Evolutionary conservation across 2,329 filamentous ascomycete species (phyloP).

Genomic region (Trichoderma harzianum): DNA sequence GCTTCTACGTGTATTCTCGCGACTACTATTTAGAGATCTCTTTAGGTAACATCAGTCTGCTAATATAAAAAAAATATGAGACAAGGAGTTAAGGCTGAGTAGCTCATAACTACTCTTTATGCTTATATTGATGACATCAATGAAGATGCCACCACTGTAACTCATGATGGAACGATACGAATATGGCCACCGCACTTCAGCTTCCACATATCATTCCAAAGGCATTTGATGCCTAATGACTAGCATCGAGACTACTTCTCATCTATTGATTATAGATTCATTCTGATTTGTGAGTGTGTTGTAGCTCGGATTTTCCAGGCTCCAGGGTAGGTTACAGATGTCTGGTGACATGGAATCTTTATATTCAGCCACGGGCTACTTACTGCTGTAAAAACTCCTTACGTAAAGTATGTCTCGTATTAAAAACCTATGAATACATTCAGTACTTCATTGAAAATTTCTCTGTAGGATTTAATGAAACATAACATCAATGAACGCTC

Average conservation of each 20-base stretch:
- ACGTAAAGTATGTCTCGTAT: not conserved
- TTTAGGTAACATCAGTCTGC: not conserved
- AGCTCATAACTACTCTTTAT: not conserved
- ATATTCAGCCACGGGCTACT: not conserved
- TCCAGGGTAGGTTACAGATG: not conserved
- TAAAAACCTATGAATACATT: not conserved
- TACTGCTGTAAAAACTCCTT: not conserved
- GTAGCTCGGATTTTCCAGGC: not conserved
- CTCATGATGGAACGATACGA: not conserved
- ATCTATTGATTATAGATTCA: not conserved
- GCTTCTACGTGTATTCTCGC: not conserved
- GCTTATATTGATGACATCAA: not conserved
- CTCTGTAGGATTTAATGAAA: not conserved
- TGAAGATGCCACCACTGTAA: not conserved
- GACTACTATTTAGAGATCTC: not conserved
- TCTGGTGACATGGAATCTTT: not conserved
- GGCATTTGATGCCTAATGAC: not conserved
- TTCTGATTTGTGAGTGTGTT: not conserved
- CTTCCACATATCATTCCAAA: not conserved
- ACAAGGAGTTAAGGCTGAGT: not conserved
- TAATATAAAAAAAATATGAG: not conserved
- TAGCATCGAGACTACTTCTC: not conserved
- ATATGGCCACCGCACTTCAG: rapidly evolving
- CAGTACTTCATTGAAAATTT: not conserved
- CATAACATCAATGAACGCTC: not conserved